These are phyloP conservation scores for Rhodocollybia butyracea DNA, from an alignment of 768 basidiomycete genomes.

Conservation along the genomic window DNA sequence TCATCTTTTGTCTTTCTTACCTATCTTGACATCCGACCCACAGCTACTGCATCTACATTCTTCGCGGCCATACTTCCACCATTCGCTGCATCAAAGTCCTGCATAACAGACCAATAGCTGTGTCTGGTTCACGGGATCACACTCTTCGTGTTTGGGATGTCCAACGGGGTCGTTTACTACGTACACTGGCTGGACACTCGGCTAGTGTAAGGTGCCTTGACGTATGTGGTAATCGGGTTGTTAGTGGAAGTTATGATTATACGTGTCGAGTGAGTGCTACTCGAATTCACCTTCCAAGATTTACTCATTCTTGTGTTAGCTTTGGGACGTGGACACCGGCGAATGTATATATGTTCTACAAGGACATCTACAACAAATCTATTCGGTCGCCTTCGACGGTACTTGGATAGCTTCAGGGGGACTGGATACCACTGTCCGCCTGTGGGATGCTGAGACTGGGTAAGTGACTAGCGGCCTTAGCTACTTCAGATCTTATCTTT, in stretches of 20 bases:
- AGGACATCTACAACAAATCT: slow-evolving; percentile 88
- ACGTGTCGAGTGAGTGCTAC: slow-evolving; percentile 66
- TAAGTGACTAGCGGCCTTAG: slow-evolving; percentile 30
- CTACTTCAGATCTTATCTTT: neutral
- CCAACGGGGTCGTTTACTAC: slow-evolving; percentile 65
- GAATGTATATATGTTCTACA: slow-evolving; percentile 77
- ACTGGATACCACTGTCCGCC: slow-evolving; percentile 89
- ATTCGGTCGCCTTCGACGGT: slow-evolving; percentile 89
- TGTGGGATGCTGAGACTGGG: slow-evolving; percentile 90
- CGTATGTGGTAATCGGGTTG: slow-evolving; percentile 76
- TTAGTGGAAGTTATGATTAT: slow-evolving; percentile 92
- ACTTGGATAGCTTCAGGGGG: slow-evolving; percentile 78
- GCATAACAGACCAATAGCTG: slow-evolving; percentile 82
- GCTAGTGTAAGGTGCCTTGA: slow-evolving; percentile 87
- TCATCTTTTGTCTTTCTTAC: neutral
- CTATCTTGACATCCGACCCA: neutral
- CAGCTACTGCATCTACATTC: slow-evolving; percentile 69
- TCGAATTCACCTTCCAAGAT: neutral
- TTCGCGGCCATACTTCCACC: slow-evolving; percentile 85
- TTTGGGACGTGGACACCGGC: slow-evolving; percentile 91
- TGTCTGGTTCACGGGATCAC: slow-evolving; percentile 86
- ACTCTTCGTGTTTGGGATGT: slow-evolving; percentile 94
- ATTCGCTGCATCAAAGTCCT: slow-evolving; percentile 88
- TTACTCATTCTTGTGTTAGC: slow-evolving; percentile 20
- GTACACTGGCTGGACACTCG: slow-evolving; percentile 71